Conservation (phyloP, 306 rosid genomes). For the Crotalaria pallida region DNA sequence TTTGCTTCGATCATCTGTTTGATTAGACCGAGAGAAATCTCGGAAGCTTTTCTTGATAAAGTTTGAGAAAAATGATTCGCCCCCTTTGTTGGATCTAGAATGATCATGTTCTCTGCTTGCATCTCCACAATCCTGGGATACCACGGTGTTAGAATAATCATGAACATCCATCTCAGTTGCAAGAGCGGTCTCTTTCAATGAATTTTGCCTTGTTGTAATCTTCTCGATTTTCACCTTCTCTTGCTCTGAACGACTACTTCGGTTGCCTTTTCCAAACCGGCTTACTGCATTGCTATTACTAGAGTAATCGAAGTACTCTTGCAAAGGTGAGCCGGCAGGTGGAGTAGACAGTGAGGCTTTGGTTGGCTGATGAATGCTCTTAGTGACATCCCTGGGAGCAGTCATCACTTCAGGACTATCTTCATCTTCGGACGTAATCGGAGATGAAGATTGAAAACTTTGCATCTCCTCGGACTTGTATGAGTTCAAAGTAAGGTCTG, state of each 20-base stretch:
- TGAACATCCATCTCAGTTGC: conserved; percentile 96
- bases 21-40: conserved; percentile 67
- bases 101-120: conserved; percentile 57
- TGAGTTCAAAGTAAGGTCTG: conserved; percentile 35
- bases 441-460: conserved; percentile 72
- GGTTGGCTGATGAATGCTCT: conserved; percentile 39
- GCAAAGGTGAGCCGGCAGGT: conserved; percentile 79
- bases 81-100: conserved; percentile 56
- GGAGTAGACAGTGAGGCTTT: conserved; percentile 56
- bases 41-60: conserved; percentile 85
- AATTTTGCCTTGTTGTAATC: conserved; percentile 67
- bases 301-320: conserved; percentile 69
- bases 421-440: conserved; percentile 70
- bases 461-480: conserved; percentile 62
- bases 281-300: conserved; percentile 48
- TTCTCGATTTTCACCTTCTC: conserved; percentile 67
- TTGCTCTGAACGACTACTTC: conserved; percentile 87
- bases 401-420: conserved; percentile 49
- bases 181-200: conserved; percentile 66
- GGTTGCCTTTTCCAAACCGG: conserved; percentile 72
- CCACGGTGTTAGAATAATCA: conserved; percentile 66
- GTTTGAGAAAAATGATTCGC: conserved; percentile 81
- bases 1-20: conserved; percentile 50
- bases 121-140: conserved; percentile 72
- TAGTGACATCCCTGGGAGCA: conserved; percentile 41